Evolutionary conservation across 2,329 filamentous ascomycete genomes (phyloP).

Genomic region (Sarocladium oryzae): DNA sequence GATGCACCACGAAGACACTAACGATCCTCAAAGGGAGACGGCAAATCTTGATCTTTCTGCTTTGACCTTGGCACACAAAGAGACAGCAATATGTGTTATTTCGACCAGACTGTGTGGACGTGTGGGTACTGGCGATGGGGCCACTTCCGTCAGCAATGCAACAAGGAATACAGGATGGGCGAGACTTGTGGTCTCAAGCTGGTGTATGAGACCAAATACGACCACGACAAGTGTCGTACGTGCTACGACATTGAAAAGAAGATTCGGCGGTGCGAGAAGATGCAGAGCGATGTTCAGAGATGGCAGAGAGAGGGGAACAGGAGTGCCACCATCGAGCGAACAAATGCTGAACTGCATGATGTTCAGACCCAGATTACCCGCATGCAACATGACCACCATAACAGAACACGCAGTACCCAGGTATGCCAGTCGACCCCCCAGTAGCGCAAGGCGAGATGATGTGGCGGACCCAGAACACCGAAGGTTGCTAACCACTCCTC

Average conservation of each 20-base stretch:
- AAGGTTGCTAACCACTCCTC: neutral
- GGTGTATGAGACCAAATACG: slow-evolving; percentile 65
- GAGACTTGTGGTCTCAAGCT: slow-evolving; percentile 95
- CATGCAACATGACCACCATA: slow-evolving; percentile 35
- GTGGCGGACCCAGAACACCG: neutral
- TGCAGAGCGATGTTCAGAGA: slow-evolving; percentile 66
- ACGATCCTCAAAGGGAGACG: neutral
- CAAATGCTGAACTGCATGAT: slow-evolving; percentile 62
- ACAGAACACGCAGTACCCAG: slow-evolving; percentile 27
- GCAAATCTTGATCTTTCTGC: neutral
- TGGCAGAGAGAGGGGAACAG: slow-evolving; percentile 74
- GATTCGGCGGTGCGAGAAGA: slow-evolving; percentile 65
- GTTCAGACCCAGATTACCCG: slow-evolving; percentile 53
- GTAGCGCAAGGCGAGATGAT: slow-evolving; percentile 11
- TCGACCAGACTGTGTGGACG: slow-evolving; percentile 76
- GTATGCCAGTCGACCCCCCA: slow-evolving; percentile 15
- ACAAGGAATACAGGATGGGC: slow-evolving; percentile 89
- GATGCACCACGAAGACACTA: neutral
- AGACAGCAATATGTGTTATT: slow-evolving; percentile 75
- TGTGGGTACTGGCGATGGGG: slow-evolving; percentile 96
- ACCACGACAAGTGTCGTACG: slow-evolving; percentile 65
- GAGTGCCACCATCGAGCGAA: slow-evolving; percentile 63
- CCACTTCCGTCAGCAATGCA: slow-evolving; percentile 86
- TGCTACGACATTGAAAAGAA: slow-evolving; percentile 90
- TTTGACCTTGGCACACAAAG: neutral